Evolutionary conservation across 495 filamentous ascomycete genomes (phyloP).

Genomic region (Podospora sp.): DNA sequence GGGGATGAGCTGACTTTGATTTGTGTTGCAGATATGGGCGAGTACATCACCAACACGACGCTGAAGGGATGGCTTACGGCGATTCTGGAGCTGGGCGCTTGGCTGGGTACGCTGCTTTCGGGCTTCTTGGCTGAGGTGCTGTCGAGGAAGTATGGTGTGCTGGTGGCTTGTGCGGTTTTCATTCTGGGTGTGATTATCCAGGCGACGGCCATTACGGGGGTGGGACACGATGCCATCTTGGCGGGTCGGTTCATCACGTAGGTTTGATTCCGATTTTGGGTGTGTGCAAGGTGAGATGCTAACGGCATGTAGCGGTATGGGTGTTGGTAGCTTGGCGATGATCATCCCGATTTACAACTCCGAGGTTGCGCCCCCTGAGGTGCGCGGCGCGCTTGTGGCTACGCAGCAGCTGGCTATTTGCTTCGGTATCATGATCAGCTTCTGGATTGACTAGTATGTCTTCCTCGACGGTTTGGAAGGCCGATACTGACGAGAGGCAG

Average conservation of each 20-base stretch:
- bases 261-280: constrained; percentile 15
- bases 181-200: constrained; percentile 77
- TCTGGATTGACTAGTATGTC: constrained; percentile 75
- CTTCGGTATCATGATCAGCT: constrained; percentile 79
- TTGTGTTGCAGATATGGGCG: constrained; percentile 58
- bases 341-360: constrained; percentile 72
- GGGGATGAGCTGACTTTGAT: background rate
- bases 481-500: constrained; percentile 25
- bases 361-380: constrained; percentile 63
- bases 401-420: constrained; percentile 81
- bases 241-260: constrained; percentile 74
- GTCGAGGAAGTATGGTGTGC: constrained; percentile 73
- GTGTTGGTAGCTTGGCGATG: constrained; percentile 69
- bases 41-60: constrained; percentile 62
- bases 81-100: constrained; percentile 81
- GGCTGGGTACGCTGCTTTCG: constrained; percentile 74
- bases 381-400: constrained; percentile 71
- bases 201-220: constrained; percentile 55
- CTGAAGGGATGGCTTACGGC: constrained; percentile 79
- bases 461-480: background rate
- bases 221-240: constrained; percentile 62
- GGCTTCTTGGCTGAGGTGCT: constrained; percentile 75
- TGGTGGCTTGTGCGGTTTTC: constrained; percentile 73
- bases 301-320: constrained; percentile 56
- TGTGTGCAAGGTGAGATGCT: background rate